Base-by-base conservation (phyloP, 2,329 filamentous ascomycete species). In the Davidsoniella australis region DNA sequence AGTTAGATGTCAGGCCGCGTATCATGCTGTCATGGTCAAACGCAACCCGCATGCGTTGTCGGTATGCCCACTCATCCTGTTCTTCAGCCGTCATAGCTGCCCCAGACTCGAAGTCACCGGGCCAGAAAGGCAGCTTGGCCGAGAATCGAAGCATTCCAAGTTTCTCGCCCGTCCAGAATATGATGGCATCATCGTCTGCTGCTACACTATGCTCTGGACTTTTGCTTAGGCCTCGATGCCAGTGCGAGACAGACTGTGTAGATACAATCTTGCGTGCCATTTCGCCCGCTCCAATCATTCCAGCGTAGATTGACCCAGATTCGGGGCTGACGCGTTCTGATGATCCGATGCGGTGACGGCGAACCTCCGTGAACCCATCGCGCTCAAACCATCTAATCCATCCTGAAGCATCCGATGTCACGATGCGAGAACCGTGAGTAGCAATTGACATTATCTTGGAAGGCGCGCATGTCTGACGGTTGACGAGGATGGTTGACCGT, bases 371-470 rank as follows among this genome's bases (percentile, higher is more conserved):
- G 53, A 71, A 69, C 0, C 84, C 87, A 58, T 95, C 86, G 36
- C 88, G 72, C 63, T 96, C 89, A 41, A 93, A 77, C 88, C 89
- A 96, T 61, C 86, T 89, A 54, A 96, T 63, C 46, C 81, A 78
- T 0, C 89, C 89, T 20, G 85, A 78, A 1, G 83, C 83, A 58
- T 96, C 89, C 2, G 85, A 85, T 55, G 84, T 84, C 16, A 86
- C 85, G 29, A 95, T 73, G 4, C 83, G 74, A 6, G 81, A 82
- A 4, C 89, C 89, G 56, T 96, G 89, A 14, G 80, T 78, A 4
- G 79, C 76, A 0, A 91, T 82, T 0, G 83, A 85, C 10, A 96
- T 69, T 1, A 96, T 69, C 58, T 91, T 91, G 7, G 85, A 84
- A 40, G 75, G 72, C 1, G 84, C 83, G 0, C 84, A 83, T 3